phyloP scores from a whole-genome alignment of 176 grass and related monocot genomes.

The Avena atlantica region DNA sequence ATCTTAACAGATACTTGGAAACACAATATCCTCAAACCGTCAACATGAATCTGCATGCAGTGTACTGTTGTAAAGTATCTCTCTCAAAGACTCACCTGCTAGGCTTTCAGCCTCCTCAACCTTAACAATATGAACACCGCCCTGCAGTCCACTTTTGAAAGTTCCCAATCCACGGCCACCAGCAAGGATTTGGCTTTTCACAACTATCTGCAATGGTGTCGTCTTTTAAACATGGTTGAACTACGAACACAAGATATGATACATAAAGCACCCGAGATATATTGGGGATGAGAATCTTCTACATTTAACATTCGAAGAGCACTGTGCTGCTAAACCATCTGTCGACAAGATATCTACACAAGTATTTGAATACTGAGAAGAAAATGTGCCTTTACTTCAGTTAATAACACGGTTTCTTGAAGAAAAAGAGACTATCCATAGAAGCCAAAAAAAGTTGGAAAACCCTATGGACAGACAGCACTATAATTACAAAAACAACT shows the following conservation, averaged over 20 bases:
- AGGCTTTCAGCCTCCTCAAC: slow-evolving; percentile 77
- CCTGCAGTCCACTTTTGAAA: slow-evolving; percentile 97
- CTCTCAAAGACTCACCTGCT: slow-evolving; percentile 54
- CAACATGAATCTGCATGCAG: slow-evolving; percentile 33
- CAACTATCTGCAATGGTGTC: slow-evolving; percentile 69
- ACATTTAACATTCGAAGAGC: background rate
- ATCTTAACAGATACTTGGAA: slow-evolving; percentile 15
- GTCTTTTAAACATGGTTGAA: slow-evolving; percentile 23
- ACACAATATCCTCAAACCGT: slow-evolving; percentile 11
- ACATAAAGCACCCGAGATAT: slow-evolving; percentile 2
- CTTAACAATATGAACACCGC: slow-evolving; percentile 99
- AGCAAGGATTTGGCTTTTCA: slow-evolving; percentile 99
- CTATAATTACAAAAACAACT: background rate
- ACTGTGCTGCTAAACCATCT: background rate
- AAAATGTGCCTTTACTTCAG: background rate
- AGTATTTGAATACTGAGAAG: slow-evolving; percentile 8
- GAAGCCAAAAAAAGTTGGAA: background rate
- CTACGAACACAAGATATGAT: slow-evolving; percentile 11
- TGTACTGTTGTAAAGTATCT: slow-evolving; percentile 7
- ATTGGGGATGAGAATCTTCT: background rate
- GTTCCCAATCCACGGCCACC: slow-evolving; percentile 94
- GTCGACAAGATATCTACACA: background rate
- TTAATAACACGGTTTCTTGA: background rate
- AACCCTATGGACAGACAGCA: background rate
- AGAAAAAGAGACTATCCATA: background rate